A percentile compares a stretch with the other conserved stretches of the same genome.
These are phyloP conservation scores for Heimioporus sp. DNA, from an alignment of 768 basidiomycete genomes.

Conservation along the genomic window DNA sequence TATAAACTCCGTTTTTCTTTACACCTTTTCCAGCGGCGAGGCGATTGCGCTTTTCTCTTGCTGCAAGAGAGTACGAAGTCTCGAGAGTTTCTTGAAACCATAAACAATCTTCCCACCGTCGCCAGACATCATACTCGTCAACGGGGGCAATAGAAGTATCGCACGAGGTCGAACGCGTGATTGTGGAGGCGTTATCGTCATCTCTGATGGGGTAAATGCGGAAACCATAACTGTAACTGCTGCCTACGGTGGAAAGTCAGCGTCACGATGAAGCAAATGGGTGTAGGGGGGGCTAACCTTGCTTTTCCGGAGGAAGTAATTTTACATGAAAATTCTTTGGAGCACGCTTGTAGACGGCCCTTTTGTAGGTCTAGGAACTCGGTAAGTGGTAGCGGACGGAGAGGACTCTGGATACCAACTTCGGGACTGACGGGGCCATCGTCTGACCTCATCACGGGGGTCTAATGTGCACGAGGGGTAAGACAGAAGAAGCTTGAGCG, in stretches of 20 bases:
- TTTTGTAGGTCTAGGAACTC: constrained; percentile 50
- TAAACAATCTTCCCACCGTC: constrained; percentile 82
- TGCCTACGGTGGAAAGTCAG: constrained; percentile 37
- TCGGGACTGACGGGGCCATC: constrained; percentile 20
- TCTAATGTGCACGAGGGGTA: constrained; percentile 7
- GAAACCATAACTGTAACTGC: constrained; percentile 59
- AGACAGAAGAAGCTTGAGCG: neutral
- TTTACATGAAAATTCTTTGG: constrained; percentile 61
- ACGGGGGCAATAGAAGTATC: constrained; percentile 34
- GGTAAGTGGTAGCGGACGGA: neutral
- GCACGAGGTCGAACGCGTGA: constrained; percentile 28
- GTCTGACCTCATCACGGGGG: neutral
- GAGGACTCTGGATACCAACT: constrained; percentile 15
- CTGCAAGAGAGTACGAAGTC: constrained; percentile 57
- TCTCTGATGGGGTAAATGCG: constrained; percentile 47
- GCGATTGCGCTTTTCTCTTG: constrained; percentile 65
- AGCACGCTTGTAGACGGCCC: constrained; percentile 57
- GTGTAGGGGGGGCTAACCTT: constrained; percentile 38
- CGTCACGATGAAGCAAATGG: neutral
- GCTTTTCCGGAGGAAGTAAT: constrained; percentile 56
- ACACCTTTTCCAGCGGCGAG: constrained; percentile 73
- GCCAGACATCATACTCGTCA: constrained; percentile 69
- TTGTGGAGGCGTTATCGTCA: constrained; percentile 28
- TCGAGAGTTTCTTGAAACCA: constrained; percentile 73
- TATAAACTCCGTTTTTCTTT: constrained; percentile 66